phyloP scores from a whole-genome alignment of 495 filamentous ascomycete genomes.

The Immersiella caudata region DNA sequence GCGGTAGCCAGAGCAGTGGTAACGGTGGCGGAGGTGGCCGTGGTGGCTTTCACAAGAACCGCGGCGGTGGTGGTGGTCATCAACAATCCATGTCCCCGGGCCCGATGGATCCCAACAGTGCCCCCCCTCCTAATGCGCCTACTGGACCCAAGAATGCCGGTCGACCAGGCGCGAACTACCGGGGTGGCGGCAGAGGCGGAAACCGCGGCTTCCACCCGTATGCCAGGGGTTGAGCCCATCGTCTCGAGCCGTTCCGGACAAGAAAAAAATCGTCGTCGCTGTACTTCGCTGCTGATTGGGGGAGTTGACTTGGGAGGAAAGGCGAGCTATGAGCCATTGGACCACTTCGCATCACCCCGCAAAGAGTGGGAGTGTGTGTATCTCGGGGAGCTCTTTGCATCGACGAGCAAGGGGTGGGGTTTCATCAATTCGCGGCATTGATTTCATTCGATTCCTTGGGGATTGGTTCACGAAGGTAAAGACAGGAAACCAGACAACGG shows the following conservation, averaged over 20 bases:
- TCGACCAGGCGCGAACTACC: constrained; percentile 90
- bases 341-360: no score
- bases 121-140: constrained; percentile 90
- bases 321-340: no score
- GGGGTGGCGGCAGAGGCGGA: constrained; percentile 85
- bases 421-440: not conserved
- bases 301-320: no score
- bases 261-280: not conserved
- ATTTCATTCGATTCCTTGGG: not conserved
- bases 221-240: constrained; percentile 36
- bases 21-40: constrained; percentile 36
- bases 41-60: constrained; percentile 45
- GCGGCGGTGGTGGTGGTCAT: constrained; percentile 35
- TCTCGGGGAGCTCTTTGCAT: not conserved
- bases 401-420: not conserved
- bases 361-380: no score
- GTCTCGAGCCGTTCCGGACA: not conserved
- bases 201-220: constrained; percentile 83
- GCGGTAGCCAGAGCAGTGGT: constrained; percentile 10
- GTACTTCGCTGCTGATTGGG: no score
- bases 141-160: constrained; percentile 97
- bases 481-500: not conserved
- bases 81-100: constrained; percentile 33
- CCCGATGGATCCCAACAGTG: constrained; percentile 48
- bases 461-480: not conserved